Percentiles rank a stretch among this genome's conserved stretches.
phyloP scores from a whole-genome alignment of 805 yeast genomes.

The Nakazawaea peltata region DNA sequence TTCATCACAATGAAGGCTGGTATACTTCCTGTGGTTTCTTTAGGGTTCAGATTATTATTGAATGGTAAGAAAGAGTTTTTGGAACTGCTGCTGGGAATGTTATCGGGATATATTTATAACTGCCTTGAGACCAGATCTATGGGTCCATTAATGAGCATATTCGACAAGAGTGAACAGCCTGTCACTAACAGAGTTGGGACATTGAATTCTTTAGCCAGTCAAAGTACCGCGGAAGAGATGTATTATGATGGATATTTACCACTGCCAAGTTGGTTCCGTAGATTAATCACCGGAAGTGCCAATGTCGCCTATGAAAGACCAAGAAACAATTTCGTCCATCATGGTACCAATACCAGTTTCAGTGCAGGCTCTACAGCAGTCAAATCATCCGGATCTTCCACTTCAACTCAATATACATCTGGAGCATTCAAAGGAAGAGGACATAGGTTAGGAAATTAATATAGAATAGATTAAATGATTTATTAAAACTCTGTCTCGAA shows the following conservation, averaged over 20 bases:
- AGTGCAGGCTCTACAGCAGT: conserved; percentile 2
- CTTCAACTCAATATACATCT: conserved; percentile 12
- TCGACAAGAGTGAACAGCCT: conserved; percentile 14
- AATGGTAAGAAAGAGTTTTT: conserved; percentile 33
- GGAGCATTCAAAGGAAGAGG: conserved; percentile 29
- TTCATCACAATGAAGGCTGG: conserved; percentile 48
- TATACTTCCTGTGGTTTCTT: conserved; percentile 36
- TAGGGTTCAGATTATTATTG: conserved; percentile 35
- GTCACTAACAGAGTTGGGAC: conserved; percentile 23
- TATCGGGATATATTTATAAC: conserved; percentile 50
- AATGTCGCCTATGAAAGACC: conserved; percentile 11
- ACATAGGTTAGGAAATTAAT: conserved; percentile 24
- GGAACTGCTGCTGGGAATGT: conserved; percentile 40
- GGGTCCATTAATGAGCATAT: conserved; percentile 35
- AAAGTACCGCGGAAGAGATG: conserved; percentile 24
- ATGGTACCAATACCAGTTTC: no score
- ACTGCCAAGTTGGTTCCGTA: conserved; percentile 42
- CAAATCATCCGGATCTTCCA: conserved; percentile 11
- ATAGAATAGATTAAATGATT: not conserved
- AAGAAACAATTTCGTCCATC: conserved; percentile 4
- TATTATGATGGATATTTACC: conserved; percentile 46
- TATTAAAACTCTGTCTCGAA: not conserved
- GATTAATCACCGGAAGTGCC: conserved; percentile 16
- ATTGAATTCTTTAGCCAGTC: conserved; percentile 17
- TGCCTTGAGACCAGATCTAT: conserved; percentile 53